Base-by-base conservation (phyloP, 2,329 filamentous ascomycete genomes). In the Fusarium nygamai region DNA sequence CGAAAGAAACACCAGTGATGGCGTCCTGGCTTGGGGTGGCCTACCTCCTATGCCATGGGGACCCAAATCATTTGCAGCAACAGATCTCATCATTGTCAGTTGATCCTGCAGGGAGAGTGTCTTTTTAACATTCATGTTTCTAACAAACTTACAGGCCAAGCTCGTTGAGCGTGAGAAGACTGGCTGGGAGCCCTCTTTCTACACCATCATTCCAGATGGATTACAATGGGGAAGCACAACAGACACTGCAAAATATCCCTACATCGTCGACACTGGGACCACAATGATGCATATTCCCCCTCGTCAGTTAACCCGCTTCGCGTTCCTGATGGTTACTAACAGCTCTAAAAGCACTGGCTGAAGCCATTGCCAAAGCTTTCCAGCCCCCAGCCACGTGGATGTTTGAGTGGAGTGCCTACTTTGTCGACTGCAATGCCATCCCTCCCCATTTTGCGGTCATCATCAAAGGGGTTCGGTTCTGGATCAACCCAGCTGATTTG, bases 211-310 rank as follows among this genome's bases (percentile, higher is more conserved):
- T 54, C 85, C 85, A 2, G 86, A 87, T 63, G 87, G 86, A 7
- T 81, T 88, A 67, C 78, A 80, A 68, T 88, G 83, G 76, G 86
- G 83, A 31, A 80, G 82, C 46, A 84, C 81, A 9, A 83, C 80
- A 5, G 84, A 86, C 67, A 80, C 75, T 24, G 83, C 80, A 39
- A 86, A 84, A 74, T 85, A 84, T 61, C 86, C 86, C 9, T 87
- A 85, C 74, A 86, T 89, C 59, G 80, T 89, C 57, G 87, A 89
- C 78, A 88, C 85, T 22, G 86, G 86, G 38, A 88, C 87, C 4
- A 86, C 87, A 0, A 82, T 88, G 76, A 85, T 85, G 69, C 86
- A 87, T 69, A 78, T 89, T 4, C 87, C 87, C 17, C 84, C 84
- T 17, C 79, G 87, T 87, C 74, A 81, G 84, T 80, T 17, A 39